Evolutionary conservation across 345 rosid genomes (phyloP), one percentile per base, ranked within the genome.

Genomic region (Triadica sebifera): DNA sequence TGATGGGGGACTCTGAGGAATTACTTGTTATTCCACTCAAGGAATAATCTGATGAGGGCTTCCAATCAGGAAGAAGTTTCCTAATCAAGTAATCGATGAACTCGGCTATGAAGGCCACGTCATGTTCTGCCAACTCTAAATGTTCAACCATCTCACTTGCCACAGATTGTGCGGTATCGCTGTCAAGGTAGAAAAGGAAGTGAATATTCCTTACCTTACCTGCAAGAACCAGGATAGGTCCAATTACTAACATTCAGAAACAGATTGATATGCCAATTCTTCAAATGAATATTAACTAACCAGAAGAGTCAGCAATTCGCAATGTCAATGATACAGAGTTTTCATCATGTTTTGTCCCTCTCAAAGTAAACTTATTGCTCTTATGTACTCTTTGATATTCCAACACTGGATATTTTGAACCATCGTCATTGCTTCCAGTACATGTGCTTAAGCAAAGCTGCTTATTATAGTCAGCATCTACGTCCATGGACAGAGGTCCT

Each of bases 101-200:
- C 77, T 89, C 93, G 53, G 93, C 87, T 49, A 90, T 87, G 57
- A 80, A 84, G 73, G 83, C 22, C 45, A 81, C 88, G 75, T 89
- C 90, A 76, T 83, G 87, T 59, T 85, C 72, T 20, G 91, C 80
- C 74, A 94, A 84, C 71, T 84, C 86, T 61, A 92, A 84, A 66
- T 92, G 84, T 77, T 92, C 97, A 71, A 86, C 91, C 97, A 94
- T 94, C 87, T 94, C 97, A 81, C 79, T 83, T 25, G 92, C 86
- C 3, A 94, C 84, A 51, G 93, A 87, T 45, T 73, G 75, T 62
- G 89, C 87, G 9, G 98, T 94, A 72, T 94, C 97, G 9, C 89
- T 84, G 46, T 88, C 81, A 60, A 89, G 85, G 78, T 82, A 89
- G 86, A 89, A 92, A 19, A 78, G 53, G 78, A 94, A 94, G 70